Percentiles rank a stretch among this genome's conserved stretches.
phyloP scores from a whole-genome alignment of 192 early-diverging fungal genomes.

The Coemansia sp. region DNA sequence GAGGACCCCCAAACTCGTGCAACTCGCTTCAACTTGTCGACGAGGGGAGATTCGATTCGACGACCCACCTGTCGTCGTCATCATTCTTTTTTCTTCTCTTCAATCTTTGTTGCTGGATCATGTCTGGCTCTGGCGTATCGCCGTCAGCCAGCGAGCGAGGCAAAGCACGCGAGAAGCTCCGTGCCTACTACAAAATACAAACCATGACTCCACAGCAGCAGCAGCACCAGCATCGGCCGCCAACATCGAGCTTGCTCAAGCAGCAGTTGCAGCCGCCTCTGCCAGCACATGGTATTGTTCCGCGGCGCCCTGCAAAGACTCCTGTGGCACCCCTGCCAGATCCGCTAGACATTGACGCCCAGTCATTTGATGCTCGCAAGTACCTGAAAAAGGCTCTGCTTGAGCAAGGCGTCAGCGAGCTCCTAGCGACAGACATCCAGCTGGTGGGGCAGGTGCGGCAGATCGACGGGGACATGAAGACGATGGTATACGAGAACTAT shows the following conservation, averaged over 20 bases:
- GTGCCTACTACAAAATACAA: constrained; percentile 56
- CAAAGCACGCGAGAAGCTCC: constrained; percentile 33
- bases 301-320: background rate
- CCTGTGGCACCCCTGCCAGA: constrained; percentile 34
- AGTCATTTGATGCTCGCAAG: constrained; percentile 72
- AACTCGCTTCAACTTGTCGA: too few species aligned
- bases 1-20: too few species aligned
- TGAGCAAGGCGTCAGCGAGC: constrained; percentile 62
- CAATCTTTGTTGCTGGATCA: background rate
- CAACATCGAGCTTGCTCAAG: constrained; percentile 6
- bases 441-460: constrained; percentile 67
- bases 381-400: constrained; percentile 74
- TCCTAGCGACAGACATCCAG: constrained; percentile 63
- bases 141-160: constrained; percentile 9
- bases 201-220: constrained; percentile 39
- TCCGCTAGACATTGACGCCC: constrained; percentile 69
- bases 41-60: too few species aligned
- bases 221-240: constrained; percentile 4
- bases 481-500: constrained; percentile 98
- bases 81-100: background rate
- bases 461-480: constrained; percentile 95
- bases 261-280: background rate
- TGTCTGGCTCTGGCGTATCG: background rate
- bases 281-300: background rate
- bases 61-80: background rate